Percentiles rank a stretch among this genome's conserved stretches.
Evolutionary conservation across 2,329 filamentous ascomycete genomes (phyloP).

Genomic region (Trichophyton schoenleinii): DNA sequence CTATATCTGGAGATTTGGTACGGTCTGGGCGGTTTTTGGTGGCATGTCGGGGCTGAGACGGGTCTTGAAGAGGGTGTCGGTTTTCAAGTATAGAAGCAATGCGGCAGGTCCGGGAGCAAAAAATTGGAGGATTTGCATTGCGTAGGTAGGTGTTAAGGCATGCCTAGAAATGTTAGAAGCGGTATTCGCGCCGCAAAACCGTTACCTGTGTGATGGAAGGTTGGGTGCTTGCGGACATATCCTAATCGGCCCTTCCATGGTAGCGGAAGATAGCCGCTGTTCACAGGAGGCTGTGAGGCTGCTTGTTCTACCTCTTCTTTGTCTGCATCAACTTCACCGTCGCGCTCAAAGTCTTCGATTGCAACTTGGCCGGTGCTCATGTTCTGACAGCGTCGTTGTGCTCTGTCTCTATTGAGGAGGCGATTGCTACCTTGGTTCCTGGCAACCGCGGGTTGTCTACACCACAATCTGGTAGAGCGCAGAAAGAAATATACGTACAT

Average conservation of each 20-base stretch:
- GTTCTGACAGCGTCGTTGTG: neutral
- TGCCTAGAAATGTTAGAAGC: conserved; percentile 40
- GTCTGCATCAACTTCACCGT: conserved; percentile 40
- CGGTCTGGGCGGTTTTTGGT: conserved; percentile 80
- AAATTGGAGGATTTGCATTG: conserved; percentile 67
- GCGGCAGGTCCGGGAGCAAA: conserved; percentile 81
- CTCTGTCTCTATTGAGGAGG: too few relatives aligned
- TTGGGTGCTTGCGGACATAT: conserved; percentile 51
- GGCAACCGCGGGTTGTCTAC: too few relatives aligned
- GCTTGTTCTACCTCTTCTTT: conserved; percentile 48
- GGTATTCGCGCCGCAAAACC: neutral
- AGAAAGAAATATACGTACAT: too few relatives aligned
- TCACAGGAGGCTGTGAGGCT: conserved; percentile 54
- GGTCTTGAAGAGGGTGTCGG: conserved; percentile 65
- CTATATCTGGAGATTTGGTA: conserved; percentile 51
- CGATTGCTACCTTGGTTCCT: too few relatives aligned
- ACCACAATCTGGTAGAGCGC: too few relatives aligned
- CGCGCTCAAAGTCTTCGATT: conserved; percentile 41
- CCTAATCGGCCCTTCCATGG: conserved; percentile 85
- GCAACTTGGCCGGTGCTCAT: conserved; percentile 4
- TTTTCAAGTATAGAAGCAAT: conserved; percentile 85
- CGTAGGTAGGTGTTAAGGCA: conserved; percentile 89
- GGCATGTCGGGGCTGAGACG: conserved; percentile 61
- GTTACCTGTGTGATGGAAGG: neutral
- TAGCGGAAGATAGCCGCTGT: conserved; percentile 70